These are phyloP conservation scores for Eucalyptus victrix DNA, from an alignment of 345 rosid species.

Conservation along the genomic window DNA sequence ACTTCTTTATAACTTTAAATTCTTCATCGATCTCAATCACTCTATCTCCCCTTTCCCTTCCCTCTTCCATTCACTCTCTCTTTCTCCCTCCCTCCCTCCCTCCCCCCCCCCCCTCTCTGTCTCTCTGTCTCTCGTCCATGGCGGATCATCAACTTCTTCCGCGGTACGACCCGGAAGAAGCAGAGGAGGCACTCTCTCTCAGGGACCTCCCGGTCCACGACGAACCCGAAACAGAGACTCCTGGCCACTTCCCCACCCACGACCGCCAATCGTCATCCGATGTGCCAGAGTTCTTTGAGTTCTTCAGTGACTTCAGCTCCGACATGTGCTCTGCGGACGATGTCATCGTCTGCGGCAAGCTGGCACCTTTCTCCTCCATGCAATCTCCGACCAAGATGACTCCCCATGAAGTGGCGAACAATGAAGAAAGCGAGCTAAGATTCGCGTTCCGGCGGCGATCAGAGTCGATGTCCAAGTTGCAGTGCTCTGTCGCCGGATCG, in stretches of 20 bases:
- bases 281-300: conserved; percentile 39
- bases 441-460: conserved; percentile 18
- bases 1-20: neutral
- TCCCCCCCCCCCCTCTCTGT: neutral
- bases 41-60: neutral
- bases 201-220: conserved; percentile 24
- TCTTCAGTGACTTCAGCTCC: conserved; percentile 19
- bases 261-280: neutral
- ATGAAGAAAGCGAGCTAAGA: neutral
- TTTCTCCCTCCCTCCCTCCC: neutral
- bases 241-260: neutral
- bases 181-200: conserved; percentile 40
- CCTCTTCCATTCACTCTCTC: neutral
- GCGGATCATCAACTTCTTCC: neutral
- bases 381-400: neutral
- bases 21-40: neutral
- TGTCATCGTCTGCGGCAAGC: conserved; percentile 47
- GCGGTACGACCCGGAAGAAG: neutral
- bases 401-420: neutral
- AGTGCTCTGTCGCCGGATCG: neutral
- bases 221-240: neutral
- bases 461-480: conserved; percentile 36
- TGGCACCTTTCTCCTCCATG: conserved; percentile 21
- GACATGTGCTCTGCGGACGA: conserved; percentile 64
- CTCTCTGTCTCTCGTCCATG: neutral